Conservation (phyloP, 768 basidiomycete species). For the Podaxis sp. region DNA sequence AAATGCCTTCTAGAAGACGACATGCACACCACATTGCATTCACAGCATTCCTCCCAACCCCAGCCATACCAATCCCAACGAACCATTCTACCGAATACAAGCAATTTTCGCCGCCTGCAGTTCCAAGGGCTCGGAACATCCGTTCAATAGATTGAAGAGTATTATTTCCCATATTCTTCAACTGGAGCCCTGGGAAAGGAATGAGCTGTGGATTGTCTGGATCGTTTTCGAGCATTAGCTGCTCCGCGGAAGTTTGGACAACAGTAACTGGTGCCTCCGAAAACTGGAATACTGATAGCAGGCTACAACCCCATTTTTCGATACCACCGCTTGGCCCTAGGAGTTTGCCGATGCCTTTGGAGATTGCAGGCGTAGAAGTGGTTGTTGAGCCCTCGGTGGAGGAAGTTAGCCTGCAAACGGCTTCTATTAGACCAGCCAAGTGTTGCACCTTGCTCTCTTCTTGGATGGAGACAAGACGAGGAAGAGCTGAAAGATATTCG, state of each 20-base stretch:
- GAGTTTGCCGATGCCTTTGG: slow-evolving; percentile 52
- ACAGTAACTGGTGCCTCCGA: slow-evolving; percentile 45
- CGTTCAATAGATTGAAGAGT: slow-evolving; percentile 42
- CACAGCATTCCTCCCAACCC: slow-evolving; percentile 42
- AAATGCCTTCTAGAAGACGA: slow-evolving; percentile 70
- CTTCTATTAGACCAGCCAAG: slow-evolving; percentile 60
- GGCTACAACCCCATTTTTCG: slow-evolving; percentile 88
- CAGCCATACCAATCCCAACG: slow-evolving; percentile 44
- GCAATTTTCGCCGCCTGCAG: slow-evolving; percentile 60
- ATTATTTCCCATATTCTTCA: slow-evolving; percentile 54
- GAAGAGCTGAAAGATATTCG: slow-evolving; percentile 65
- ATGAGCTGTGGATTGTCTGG: slow-evolving; percentile 28
- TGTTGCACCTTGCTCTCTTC: slow-evolving; percentile 76
- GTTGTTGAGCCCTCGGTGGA: slow-evolving; percentile 14
- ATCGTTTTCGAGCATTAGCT: slow-evolving; percentile 54
- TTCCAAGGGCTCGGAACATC: slow-evolving; percentile 75
- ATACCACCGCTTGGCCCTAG: slow-evolving; percentile 81
- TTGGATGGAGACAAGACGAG: slow-evolving; percentile 63
- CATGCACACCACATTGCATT: slow-evolving; percentile 85
- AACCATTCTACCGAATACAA: slow-evolving; percentile 86
- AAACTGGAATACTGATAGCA: slow-evolving; percentile 81
- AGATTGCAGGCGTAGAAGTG: slow-evolving; percentile 35
- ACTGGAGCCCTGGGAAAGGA: slow-evolving; percentile 54
- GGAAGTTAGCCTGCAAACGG: slow-evolving; percentile 54
- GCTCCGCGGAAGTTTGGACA: slow-evolving; percentile 44